These are phyloP conservation scores for Aspergillus costaricaensis DNA, from an alignment of 2,329 filamentous ascomycete species.

Conservation along the genomic window DNA sequence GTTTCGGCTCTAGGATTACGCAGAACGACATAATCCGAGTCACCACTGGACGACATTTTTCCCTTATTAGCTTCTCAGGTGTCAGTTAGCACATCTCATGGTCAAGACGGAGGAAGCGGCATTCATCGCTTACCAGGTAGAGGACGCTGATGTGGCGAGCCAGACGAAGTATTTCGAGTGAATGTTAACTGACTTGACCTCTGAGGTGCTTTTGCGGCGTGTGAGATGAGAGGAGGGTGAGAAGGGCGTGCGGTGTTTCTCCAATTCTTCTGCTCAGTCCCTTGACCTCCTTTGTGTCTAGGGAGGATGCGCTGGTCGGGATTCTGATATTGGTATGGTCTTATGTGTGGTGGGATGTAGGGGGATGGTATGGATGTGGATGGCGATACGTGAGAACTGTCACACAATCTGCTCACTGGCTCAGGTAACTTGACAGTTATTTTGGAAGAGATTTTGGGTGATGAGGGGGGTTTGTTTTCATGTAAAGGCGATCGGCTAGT, in stretches of 20 bases:
- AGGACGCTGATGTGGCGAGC: background rate
- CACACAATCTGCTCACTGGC: background rate
- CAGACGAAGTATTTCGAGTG: background rate
- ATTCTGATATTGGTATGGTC: background rate
- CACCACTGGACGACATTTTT: conserved; percentile 16
- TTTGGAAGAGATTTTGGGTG: too few relatives aligned
- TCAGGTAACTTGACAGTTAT: background rate
- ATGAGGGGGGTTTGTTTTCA: too few relatives aligned
- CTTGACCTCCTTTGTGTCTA: background rate
- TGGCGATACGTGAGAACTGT: background rate
- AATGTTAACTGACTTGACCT: background rate
- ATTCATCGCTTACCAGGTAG: background rate
- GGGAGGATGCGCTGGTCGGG: background rate
- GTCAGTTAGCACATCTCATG: background rate
- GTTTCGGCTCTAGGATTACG: background rate
- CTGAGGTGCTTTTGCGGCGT: background rate
- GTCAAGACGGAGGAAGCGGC: background rate
- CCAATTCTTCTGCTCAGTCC: background rate
- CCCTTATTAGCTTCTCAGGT: background rate
- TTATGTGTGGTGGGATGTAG: background rate
- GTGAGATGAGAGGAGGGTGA: background rate
- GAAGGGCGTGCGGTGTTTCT: background rate
- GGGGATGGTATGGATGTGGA: background rate
- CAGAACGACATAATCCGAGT: conserved; percentile 28
- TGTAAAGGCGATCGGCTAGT: too few relatives aligned